These are phyloP conservation scores for Terfezia claveryi DNA, from an alignment of 495 filamentous ascomycete species.

Conservation along the genomic window DNA sequence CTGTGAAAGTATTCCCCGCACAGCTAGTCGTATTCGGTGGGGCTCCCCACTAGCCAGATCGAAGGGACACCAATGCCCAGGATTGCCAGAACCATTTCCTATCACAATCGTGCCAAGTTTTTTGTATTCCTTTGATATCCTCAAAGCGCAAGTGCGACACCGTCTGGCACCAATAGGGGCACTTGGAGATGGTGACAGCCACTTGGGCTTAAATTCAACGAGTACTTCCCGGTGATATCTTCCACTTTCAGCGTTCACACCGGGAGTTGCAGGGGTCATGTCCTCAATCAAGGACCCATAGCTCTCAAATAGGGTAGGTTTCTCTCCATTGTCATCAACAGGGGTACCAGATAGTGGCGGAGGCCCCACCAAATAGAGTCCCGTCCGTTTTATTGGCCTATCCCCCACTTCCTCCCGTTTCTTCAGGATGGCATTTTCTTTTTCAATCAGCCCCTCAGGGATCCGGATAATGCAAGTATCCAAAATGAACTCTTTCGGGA, in stretches of 20 bases:
- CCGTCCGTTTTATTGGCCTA: slow-evolving; percentile 7
- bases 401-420: slow-evolving; percentile 1
- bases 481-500: slow-evolving; percentile 10
- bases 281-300: slow-evolving; percentile 58
- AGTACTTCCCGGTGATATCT: slow-evolving; percentile 21
- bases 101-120: background rate
- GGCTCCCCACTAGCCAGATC: slow-evolving; percentile 21
- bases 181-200: slow-evolving; percentile 63
- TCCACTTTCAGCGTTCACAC: background rate
- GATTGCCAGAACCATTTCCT: slow-evolving; percentile 6
- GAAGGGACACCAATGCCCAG: slow-evolving; percentile 20
- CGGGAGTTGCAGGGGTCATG: slow-evolving; percentile 35
- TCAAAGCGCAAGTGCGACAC: slow-evolving; percentile 72
- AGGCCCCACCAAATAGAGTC: slow-evolving; percentile 9
- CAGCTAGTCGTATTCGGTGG: slow-evolving; percentile 18
- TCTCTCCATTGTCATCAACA: background rate
- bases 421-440: slow-evolving; percentile 5
- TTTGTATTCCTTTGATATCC: slow-evolving; percentile 15
- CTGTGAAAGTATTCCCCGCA: slow-evolving; percentile 15
- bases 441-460: slow-evolving; percentile 5
- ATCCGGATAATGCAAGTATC: slow-evolving; percentile 10
- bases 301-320: slow-evolving; percentile 21
- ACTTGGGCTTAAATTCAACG: slow-evolving; percentile 86
- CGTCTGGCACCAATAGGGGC: slow-evolving; percentile 41
- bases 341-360: background rate